Base-by-base conservation (phyloP, 805 yeast genomes). In the Candida nanaspora region DNA sequence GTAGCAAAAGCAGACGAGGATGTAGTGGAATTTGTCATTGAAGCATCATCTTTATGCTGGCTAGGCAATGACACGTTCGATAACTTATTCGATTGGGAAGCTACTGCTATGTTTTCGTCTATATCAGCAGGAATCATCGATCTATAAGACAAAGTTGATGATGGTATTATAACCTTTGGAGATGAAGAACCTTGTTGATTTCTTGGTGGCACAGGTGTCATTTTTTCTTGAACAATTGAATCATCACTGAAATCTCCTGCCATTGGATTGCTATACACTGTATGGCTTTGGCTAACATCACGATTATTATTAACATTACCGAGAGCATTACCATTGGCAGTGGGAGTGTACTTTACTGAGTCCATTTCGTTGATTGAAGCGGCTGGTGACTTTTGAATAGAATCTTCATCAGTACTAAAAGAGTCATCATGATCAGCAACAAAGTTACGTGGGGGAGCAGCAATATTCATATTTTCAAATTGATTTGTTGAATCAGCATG, bases 351-450 rank as follows among this genome's bases (percentile, higher is more conserved):
- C n/a, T n/a, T n/a, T n/a, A n/a, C n/a, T n/a, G n/a, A n/a, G n/a
- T n/a, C n/a, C n/a, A n/a, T n/a, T n/a, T n/a, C n/a, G n/a, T 14
- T 15, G 28, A 44, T 38, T 2, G 51, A 42, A 33, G 45, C 41
- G 16, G 45, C 50, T 2, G 51, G 52, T n/a, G 54, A 46, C 25
- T 47, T 47, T 2, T 47, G 44, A 22, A 50, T 50, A 6, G 54
- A 50, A 16, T 50, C 46, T 21, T 28, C 38, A 26, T 35, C 38
- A 14, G 38, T 26, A 25, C 30, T 26, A 19, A 40, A 43, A 2
- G 54, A 50, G 21, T 26, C 40, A 14, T 35, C 42, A 27, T 41
- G 44, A n/a, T 35, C 33, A 28, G 19, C n/a, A 5, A 11, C 38
- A 33, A 23, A 15, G 6, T 22, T 23, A 18, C 32, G 14, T 16